Percentiles rank a stretch among this genome's conserved stretches.
Conservation (phyloP, 345 rosid species). For the Reutealis trisperma region DNA sequence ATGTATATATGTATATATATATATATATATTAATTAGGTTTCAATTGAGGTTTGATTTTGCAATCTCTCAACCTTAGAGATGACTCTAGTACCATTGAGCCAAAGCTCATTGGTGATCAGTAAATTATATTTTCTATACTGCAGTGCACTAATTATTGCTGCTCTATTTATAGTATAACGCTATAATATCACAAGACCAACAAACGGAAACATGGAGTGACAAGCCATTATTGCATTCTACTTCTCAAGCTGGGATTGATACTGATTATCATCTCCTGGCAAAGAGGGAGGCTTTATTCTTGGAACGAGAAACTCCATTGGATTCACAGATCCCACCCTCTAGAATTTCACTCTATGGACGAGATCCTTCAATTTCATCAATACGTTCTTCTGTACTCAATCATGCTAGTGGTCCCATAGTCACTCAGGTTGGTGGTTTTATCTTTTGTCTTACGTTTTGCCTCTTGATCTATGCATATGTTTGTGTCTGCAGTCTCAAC, state of each 20-base stretch:
- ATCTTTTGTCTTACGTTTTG: not conserved
- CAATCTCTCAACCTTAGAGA: too few relatives aligned
- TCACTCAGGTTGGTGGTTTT: slow-evolving; percentile 50
- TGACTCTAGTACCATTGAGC: too few relatives aligned
- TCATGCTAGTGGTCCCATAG: slow-evolving; percentile 57
- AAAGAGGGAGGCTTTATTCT: slow-evolving; percentile 54
- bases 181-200: slow-evolving; percentile 50
- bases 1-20: too few relatives aligned
- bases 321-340: slow-evolving; percentile 50
- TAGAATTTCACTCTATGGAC: slow-evolving; percentile 60
- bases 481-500: slow-evolving; percentile 23
- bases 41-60: too few relatives aligned
- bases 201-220: slow-evolving; percentile 54
- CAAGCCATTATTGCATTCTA: slow-evolving; percentile 39
- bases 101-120: too few relatives aligned
- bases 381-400: slow-evolving; percentile 58
- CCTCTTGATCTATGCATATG: not conserved
- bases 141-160: not conserved
- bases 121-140: not conserved
- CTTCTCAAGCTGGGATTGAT: slow-evolving; percentile 33
- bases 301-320: slow-evolving; percentile 54
- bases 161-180: slow-evolving; percentile 43
- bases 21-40: too few relatives aligned
- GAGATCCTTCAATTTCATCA: slow-evolving; percentile 49
- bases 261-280: slow-evolving; percentile 50